Evolutionary conservation across 257 asterid species (phyloP), one percentile per base, ranked within the genome.

Genomic region (Nicotiana knightiana): DNA sequence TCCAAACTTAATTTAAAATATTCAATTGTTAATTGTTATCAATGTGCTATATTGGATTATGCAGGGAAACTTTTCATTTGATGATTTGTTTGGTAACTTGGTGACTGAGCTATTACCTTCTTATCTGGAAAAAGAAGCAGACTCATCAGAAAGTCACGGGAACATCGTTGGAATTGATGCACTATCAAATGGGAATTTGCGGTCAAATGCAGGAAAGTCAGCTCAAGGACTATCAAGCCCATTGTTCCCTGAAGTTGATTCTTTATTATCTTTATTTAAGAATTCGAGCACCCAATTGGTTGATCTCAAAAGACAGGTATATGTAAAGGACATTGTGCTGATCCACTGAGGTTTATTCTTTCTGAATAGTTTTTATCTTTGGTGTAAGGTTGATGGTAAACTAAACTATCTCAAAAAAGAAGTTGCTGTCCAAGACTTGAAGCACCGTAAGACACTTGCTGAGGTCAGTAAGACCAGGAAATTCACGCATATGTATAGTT

Each of bases 51-150:
- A 18, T 68, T 26, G 26, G 28, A 82, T 59, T 43, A 61, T 83
- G 87, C 86, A 93, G 98, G 99, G 99, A 70, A 92, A 92, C 83
- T 94, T 96, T 82, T 96, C 98, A n/a, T 96, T 96, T 76, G 99
- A 94, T 87, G 97, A 93, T 21, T 86, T 94, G 87, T 96, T 93
- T 67, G 98, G 98, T 58, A 88, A 90, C 88, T 90, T 96, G 88
- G 99, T 96, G 28, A 92, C 89, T 81, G 93, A 92, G 90, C 85
- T 92, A 85, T 92, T 96, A 83, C 98, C 99, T 81, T 89, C 94
- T 79, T 96, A 90, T 89, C 88, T 87, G 33, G 98, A 91, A 82
- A 97, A 92, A 46, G 96, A 93, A 53, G 80, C 83, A 48, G 98
- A 92, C 62, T 78, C 92, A 39, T 85, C 89, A 39, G 99, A 93